phyloP scores from a whole-genome alignment of 306 rosid genomes.

The Vicia sativa region DNA sequence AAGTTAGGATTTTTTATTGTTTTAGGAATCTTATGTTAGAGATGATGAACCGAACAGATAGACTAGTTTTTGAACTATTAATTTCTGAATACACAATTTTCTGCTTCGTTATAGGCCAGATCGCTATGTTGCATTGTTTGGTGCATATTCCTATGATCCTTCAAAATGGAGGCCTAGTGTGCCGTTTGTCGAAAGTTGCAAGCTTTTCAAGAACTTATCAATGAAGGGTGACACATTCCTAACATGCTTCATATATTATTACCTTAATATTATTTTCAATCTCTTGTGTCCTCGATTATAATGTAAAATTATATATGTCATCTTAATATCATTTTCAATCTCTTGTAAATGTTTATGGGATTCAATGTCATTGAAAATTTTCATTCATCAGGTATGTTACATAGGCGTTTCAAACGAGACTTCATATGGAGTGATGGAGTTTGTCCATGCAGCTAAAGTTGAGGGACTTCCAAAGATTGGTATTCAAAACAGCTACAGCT shows the following conservation, averaged over 20 bases:
- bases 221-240: constrained; percentile 68
- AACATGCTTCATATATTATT: constrained; percentile 2
- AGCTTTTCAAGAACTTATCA: constrained; percentile 85
- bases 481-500: constrained; percentile 83
- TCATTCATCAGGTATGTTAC: constrained; percentile 67
- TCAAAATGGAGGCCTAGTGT: constrained; percentile 92
- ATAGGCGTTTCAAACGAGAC: constrained; percentile 95
- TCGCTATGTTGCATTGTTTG: constrained; percentile 77
- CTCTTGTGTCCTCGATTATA: neutral
- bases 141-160: constrained; percentile 64
- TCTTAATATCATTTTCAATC: constrained; percentile 35
- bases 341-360: constrained; percentile 26
- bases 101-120: constrained; percentile 75
- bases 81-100: constrained; percentile 21
- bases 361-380: constrained; percentile 33
- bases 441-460: constrained; percentile 74
- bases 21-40: too few relatives aligned
- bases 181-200: constrained; percentile 83
- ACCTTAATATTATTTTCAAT: constrained; percentile 36
- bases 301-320: too few relatives aligned
- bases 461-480: constrained; percentile 94
- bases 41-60: constrained; percentile 4
- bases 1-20: too few relatives aligned
- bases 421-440: constrained; percentile 97
- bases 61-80: constrained; percentile 16